Percentiles rank a stretch among this genome's conserved stretches.
These are phyloP conservation scores for Xylaria multiplex DNA, from an alignment of 2,329 filamentous ascomycete species.

Conservation along the genomic window DNA sequence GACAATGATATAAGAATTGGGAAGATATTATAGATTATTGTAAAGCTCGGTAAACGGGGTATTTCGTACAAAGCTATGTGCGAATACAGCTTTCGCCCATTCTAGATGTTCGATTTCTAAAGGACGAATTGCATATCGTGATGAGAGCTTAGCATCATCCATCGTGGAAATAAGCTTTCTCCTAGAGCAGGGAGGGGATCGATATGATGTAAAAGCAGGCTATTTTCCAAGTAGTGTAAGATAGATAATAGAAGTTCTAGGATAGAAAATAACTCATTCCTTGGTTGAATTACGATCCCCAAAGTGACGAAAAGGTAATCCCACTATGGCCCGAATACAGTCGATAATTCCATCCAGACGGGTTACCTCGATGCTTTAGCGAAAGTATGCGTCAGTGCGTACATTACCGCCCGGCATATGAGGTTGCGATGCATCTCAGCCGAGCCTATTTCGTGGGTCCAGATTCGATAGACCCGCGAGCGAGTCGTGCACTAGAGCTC, in stretches of 20 bases:
- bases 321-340: background rate
- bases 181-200: background rate
- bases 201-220: background rate
- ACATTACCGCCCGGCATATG: background rate
- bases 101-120: conserved; percentile 27
- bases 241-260: background rate
- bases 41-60: background rate
- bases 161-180: background rate
- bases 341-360: background rate
- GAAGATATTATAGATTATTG: background rate
- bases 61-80: conserved; percentile 32
- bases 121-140: conserved; percentile 33
- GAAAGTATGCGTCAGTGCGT: conserved; percentile 1
- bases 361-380: background rate
- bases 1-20: background rate
- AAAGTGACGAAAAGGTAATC: background rate
- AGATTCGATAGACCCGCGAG: conserved; percentile 4
- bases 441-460: conserved; percentile 6
- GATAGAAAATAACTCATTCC: background rate
- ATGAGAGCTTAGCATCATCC: conserved; percentile 23
- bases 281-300: background rate
- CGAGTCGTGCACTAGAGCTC: conserved; percentile 19
- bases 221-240: background rate
- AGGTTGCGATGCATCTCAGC: conserved; percentile 12
- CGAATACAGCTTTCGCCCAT: conserved; percentile 33